These are phyloP conservation scores for Krasilnikovozyma curviuscula DNA, from an alignment of 768 basidiomycete species.

Conservation along the genomic window DNA sequence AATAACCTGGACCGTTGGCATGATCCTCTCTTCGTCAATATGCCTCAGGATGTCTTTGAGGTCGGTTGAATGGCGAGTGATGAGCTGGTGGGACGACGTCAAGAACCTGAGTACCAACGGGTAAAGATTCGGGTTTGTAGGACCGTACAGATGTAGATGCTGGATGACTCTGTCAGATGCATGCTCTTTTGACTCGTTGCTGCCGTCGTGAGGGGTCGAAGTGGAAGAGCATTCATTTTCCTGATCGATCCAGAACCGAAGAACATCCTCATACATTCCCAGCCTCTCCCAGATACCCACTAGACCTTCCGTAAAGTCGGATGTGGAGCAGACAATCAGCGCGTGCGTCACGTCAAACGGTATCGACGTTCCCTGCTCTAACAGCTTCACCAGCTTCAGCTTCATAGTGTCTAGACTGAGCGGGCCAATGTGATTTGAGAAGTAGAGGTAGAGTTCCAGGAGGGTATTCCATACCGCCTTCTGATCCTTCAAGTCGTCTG, in stretches of 20 bases:
- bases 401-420: constrained; percentile 22
- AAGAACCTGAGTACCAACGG: constrained; percentile 74
- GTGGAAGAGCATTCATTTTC: constrained; percentile 20
- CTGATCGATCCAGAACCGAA: constrained; percentile 80
- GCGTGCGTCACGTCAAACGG: constrained; percentile 84
- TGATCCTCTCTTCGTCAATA: constrained; percentile 60
- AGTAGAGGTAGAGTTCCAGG: constrained; percentile 63
- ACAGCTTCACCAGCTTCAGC: constrained; percentile 53
- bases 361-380: constrained; percentile 32
- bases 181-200: constrained; percentile 14
- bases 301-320: constrained; percentile 60
- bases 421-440: neutral
- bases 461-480: constrained; percentile 87
- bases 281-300: constrained; percentile 80
- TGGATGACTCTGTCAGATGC: constrained; percentile 43
- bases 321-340: constrained; percentile 78
- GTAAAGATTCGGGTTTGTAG: constrained; percentile 53
- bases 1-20: constrained; percentile 75
- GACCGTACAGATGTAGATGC: constrained; percentile 57
- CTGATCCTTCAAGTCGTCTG: constrained; percentile 45
- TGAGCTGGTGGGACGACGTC: constrained; percentile 55
- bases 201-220: constrained; percentile 25
- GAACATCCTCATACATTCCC: constrained; percentile 88
- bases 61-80: constrained; percentile 51
- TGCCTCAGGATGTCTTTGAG: constrained; percentile 50